These are phyloP conservation scores for Colletotrichum filicis DNA, from an alignment of 2,329 filamentous ascomycete genomes.

Conservation along the genomic window DNA sequence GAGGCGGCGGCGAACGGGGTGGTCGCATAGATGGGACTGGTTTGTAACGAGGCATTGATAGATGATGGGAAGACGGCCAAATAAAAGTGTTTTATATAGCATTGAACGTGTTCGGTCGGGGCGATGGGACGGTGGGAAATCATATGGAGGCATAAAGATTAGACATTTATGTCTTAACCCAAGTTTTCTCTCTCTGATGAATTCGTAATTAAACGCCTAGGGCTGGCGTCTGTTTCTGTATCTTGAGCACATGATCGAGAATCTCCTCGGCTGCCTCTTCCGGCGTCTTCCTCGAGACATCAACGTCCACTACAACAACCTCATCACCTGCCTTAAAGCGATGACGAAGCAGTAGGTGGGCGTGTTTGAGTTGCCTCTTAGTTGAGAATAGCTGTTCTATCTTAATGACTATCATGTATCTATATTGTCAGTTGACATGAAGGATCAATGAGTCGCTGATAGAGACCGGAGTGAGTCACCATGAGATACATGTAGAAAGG, in stretches of 20 bases:
- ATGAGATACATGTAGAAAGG: not conserved
- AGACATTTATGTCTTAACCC: not conserved
- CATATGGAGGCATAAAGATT: not conserved
- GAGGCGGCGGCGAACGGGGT: slow-evolving; percentile 49
- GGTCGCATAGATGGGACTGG: slow-evolving; percentile 44
- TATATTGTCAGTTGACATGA: not conserved
- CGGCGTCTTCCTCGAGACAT: not conserved
- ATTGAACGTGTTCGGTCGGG: not conserved
- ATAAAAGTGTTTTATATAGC: not conserved
- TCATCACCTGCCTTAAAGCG: not conserved
- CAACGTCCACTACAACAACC: not conserved
- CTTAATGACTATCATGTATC: not conserved
- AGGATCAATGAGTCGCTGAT: not conserved
- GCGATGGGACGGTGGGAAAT: not conserved
- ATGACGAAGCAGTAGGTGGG: not conserved
- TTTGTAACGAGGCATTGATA: slow-evolving; percentile 10
- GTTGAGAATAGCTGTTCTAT: too few relatives aligned
- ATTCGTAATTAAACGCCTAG: not conserved
- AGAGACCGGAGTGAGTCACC: not conserved
- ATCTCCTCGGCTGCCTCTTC: not conserved
- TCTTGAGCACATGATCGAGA: not conserved
- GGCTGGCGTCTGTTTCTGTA: not conserved
- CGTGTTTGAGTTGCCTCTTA: too few relatives aligned
- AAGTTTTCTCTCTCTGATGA: not conserved
- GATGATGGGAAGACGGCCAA: slow-evolving; percentile 7